Evolutionary conservation across 176 grass and related monocot genomes (phyloP).

Genomic region (Oryza coarctata): DNA sequence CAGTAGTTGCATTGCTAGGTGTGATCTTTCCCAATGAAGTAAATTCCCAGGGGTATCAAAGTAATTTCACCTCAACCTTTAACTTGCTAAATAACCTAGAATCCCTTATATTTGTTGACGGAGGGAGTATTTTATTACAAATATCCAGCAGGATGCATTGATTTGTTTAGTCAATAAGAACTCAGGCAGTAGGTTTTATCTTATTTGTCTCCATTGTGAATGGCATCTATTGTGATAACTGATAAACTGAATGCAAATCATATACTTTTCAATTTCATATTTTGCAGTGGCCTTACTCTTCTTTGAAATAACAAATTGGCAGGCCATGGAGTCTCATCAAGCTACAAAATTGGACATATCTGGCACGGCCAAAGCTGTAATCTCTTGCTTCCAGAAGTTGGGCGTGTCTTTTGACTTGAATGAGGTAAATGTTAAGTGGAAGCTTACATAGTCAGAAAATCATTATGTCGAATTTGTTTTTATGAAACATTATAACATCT

Average conservation of each 20-base stretch:
- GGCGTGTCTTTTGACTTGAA: constrained; percentile 67
- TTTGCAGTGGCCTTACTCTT: neutral
- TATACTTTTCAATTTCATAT: neutral
- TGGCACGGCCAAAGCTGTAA: constrained; percentile 86
- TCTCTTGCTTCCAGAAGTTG: constrained; percentile 87
- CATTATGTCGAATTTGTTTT: neutral
- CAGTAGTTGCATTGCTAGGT: too few relatives aligned
- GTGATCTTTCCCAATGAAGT: too few relatives aligned
- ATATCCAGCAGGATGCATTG: neutral
- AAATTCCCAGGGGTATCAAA: too few relatives aligned
- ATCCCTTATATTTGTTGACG: too few relatives aligned
- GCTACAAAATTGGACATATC: constrained; percentile 80
- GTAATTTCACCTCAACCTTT: too few relatives aligned
- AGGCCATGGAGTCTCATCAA: constrained; percentile 99
- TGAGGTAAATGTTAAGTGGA: constrained; percentile 42
- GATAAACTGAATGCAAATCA: neutral
- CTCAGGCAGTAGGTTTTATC: neutral
- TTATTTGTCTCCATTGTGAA: constrained; percentile 4
- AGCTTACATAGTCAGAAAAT: neutral
- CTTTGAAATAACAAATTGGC: constrained; percentile 27
- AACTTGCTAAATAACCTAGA: too few relatives aligned
- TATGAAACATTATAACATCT: neutral
- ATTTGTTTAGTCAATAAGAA: neutral
- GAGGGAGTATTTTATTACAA: neutral
- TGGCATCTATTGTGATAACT: constrained; percentile 19